These are phyloP conservation scores for Leishmania tarentolae DNA, from an alignment of 208 protist species.

Conservation along the genomic window DNA sequence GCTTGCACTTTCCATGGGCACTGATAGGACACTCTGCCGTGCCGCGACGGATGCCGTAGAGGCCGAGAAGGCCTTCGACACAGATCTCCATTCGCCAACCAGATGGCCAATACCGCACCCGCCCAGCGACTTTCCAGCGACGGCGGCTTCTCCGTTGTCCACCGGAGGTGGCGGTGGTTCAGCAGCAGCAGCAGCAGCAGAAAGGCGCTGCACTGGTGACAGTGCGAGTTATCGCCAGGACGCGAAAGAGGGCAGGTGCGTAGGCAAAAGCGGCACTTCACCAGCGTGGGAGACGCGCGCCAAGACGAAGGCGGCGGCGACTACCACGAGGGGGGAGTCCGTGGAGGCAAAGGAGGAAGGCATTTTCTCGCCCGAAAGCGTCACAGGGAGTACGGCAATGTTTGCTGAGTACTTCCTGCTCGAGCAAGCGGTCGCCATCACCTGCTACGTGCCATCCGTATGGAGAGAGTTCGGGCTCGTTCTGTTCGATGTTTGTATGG, in stretches of 20 bases:
- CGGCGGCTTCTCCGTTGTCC: background rate
- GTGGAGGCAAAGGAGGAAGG: background rate
- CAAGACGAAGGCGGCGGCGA: background rate
- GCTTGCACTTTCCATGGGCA: background rate
- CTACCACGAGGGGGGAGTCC: background rate
- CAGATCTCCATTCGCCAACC: slow-evolving; percentile 10
- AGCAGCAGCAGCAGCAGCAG: background rate
- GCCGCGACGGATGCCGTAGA: background rate
- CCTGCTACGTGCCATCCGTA: slow-evolving; percentile 53
- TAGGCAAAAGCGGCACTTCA: background rate
- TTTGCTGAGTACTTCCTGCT: slow-evolving; percentile 83
- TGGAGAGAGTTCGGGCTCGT: slow-evolving; percentile 89
- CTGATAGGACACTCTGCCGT: background rate
- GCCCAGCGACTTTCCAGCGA: slow-evolving; percentile 9
- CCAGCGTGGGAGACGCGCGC: background rate
- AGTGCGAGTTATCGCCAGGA: background rate
- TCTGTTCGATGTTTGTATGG: slow-evolving; percentile 86
- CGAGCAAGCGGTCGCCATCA: slow-evolving; percentile 71
- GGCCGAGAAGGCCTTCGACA: background rate
- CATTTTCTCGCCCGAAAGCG: slow-evolving; percentile 23
- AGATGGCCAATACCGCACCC: slow-evolving; percentile 16
- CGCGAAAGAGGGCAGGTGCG: background rate
- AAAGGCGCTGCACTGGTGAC: background rate
- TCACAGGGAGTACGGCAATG: slow-evolving; percentile 52
- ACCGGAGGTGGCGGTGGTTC: background rate